Base-by-base conservation (phyloP, 2,329 filamentous ascomycete genomes). In the Sporothrix dimorphospora region DNA sequence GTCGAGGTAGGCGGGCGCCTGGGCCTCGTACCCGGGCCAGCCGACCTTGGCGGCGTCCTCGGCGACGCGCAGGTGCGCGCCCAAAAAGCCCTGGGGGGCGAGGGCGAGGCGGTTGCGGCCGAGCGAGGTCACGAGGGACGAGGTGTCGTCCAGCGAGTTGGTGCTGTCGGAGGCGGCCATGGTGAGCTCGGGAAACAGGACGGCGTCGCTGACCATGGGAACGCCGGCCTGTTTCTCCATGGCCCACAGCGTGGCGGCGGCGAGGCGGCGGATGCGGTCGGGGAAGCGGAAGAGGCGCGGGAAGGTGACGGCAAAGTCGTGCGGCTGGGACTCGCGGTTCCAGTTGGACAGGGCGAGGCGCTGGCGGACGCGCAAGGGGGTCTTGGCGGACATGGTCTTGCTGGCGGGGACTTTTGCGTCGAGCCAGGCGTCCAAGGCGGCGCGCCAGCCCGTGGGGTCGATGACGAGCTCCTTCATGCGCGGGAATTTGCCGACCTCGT, bases 51-150 rank as follows among this genome's bases (percentile, higher is more conserved):
- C 71, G 0, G 81, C 81, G 69, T 83, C 81, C 4, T 71, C 72
- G n/a, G 78, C 80, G 1, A 80, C 81, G 24, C 80, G 77, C 42
- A 84, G 72, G 73, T 83, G 80, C 0, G 79, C 82, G 24, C 81
- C 82, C 55, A 81, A 80, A 72, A 81, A 83, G 7, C 77, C 78
- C 5, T 66, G 42, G 9, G 71, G 16, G 7, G 57, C 45, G 9
- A 66, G 16, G 7, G 57, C 45, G 6, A 72, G 57, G 38, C 71
- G 71, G 24, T n/a, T 6, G 14, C 40, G 16, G 49, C 59, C 57
- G 8, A 72, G 66, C 16, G 70, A 51, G 7, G 67, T 67, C 1
- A 67, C 71, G 8, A 65, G 11, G n/a, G 38, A 55, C 24, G 67
- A 42, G 24, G 47, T 49, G 57, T 55, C 47, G 59, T 19, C 69